Conservation (phyloP, 2,329 filamentous ascomycete species). For the Trichophyton benhamiae region DNA sequence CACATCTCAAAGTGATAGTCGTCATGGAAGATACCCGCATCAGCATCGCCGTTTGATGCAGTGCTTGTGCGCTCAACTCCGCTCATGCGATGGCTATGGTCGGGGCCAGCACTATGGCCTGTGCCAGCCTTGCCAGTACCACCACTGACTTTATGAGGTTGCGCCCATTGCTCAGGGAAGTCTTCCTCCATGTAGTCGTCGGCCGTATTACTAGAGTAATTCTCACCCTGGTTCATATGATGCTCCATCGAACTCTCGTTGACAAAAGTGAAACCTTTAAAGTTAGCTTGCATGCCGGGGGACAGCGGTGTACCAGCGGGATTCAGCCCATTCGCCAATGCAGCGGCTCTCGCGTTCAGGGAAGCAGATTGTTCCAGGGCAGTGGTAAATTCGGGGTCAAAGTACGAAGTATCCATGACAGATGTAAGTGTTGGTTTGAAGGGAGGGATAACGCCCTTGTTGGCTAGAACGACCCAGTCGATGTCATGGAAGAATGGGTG, state of each 20-base stretch:
- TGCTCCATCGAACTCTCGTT: conserved; percentile 91
- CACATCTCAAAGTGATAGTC: conserved; percentile 36
- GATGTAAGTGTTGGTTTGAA: conserved; percentile 97
- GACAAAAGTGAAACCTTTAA: conserved; percentile 98
- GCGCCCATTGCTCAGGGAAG: conserved; percentile 3
- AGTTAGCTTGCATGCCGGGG: conserved; percentile 93
- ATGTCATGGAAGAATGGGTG: conserved; percentile 92
- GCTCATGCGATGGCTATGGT: conserved; percentile 32
- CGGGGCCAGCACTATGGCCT: not conserved
- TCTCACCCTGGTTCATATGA: conserved; percentile 38
- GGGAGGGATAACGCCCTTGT: conserved; percentile 86
- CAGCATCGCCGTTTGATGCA: conserved; percentile 18
- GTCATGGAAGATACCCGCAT: conserved; percentile 33
- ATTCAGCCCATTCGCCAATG: conserved; percentile 66
- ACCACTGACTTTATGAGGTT: not conserved
- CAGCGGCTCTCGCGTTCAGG: conserved; percentile 79
- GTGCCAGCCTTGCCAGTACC: not conserved
- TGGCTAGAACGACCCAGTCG: conserved; percentile 76
- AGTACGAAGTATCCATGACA: conserved; percentile 93
- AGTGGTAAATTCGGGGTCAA: conserved; percentile 96
- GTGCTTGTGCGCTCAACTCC: conserved; percentile 29
- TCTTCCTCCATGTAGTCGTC: conserved; percentile 26
- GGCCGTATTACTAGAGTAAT: conserved; percentile 23
- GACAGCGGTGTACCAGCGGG: conserved; percentile 84
- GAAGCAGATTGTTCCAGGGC: conserved; percentile 77